Conservation (phyloP, 2,329 filamentous ascomycete genomes). For the Pseudocercospora crystallina region DNA sequence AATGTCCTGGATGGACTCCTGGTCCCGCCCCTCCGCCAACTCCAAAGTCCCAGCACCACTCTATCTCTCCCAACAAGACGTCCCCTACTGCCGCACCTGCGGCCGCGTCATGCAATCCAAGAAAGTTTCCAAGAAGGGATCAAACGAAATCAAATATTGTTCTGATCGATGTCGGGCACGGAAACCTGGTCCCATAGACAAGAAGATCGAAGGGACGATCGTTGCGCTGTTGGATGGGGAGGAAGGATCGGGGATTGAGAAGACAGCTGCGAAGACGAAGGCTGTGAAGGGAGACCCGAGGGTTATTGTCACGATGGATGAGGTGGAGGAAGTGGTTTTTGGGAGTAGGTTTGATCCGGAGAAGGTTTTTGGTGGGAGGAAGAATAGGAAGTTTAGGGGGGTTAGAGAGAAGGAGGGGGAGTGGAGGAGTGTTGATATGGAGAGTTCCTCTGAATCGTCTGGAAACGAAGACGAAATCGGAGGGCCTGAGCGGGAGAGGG, state of each 20-base stretch:
- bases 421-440: conserved; percentile 49
- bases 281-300: conserved; percentile 52
- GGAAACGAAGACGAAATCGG: conserved; percentile 7
- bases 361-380: conserved; percentile 46
- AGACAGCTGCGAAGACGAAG: conserved; percentile 34
- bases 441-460: conserved; percentile 19
- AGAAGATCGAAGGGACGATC: conserved; percentile 54
- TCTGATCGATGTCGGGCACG: conserved; percentile 55
- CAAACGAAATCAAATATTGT: conserved; percentile 54
- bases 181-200: conserved; percentile 46
- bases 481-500: conserved; percentile 5
- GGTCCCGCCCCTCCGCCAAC: conserved; percentile 25
- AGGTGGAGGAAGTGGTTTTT: conserved; percentile 54
- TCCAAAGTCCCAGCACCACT: conserved; percentile 32
- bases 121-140: conserved; percentile 29
- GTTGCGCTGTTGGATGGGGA: conserved; percentile 41
- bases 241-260: conserved; percentile 34
- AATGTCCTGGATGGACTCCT: conserved; percentile 54
- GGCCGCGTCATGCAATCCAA: conserved; percentile 51
- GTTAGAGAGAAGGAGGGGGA: conserved; percentile 39
- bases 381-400: conserved; percentile 47
- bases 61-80: conserved; percentile 53
- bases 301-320: conserved; percentile 50
- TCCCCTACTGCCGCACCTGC: conserved; percentile 58
- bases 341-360: conserved; percentile 46